phyloP scores from a whole-genome alignment of 148 eudicot genomes.

The Arbutus unedo region DNA sequence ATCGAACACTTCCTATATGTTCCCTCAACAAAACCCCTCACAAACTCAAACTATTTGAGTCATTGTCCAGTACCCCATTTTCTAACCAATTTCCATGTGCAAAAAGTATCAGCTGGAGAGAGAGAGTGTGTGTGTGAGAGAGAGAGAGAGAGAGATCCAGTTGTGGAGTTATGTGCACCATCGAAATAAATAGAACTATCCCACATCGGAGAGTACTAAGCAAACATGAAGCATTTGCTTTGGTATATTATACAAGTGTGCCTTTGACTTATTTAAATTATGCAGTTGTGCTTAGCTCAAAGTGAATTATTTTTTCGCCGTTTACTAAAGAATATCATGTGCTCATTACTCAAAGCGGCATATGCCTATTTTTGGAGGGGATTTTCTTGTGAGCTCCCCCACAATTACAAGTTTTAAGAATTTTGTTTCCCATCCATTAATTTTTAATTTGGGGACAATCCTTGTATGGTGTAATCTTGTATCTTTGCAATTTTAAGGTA shows the following conservation, averaged over 20 bases:
- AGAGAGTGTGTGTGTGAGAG: too few relatives aligned
- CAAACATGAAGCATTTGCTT: neutral
- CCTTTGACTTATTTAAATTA: fast-evolving
- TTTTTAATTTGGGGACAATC: too few relatives aligned
- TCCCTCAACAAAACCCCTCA: neutral
- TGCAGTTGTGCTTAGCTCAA: conserved; percentile 24
- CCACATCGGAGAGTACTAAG: neutral
- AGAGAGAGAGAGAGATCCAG: neutral
- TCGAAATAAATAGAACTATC: neutral
- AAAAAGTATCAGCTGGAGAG: too few relatives aligned
- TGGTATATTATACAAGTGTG: neutral
- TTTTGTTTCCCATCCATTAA: too few relatives aligned
- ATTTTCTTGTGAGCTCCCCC: neutral
- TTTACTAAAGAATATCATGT: conserved; percentile 35
- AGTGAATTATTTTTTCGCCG: conserved; percentile 33
- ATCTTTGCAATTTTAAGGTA: too few relatives aligned
- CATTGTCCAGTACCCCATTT: neutral
- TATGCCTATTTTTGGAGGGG: conserved; percentile 27
- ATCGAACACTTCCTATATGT: too few relatives aligned
- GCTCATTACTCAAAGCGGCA: conserved; percentile 17
- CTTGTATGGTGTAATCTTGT: too few relatives aligned
- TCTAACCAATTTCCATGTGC: neutral
- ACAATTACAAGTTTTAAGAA: neutral
- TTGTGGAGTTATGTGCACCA: neutral
- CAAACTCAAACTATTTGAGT: too few relatives aligned